A percentile compares a stretch with the other conserved stretches of the same genome.
These are phyloP conservation scores for Ceriops tagal DNA, from an alignment of 345 rosid species.

Conservation along the genomic window DNA sequence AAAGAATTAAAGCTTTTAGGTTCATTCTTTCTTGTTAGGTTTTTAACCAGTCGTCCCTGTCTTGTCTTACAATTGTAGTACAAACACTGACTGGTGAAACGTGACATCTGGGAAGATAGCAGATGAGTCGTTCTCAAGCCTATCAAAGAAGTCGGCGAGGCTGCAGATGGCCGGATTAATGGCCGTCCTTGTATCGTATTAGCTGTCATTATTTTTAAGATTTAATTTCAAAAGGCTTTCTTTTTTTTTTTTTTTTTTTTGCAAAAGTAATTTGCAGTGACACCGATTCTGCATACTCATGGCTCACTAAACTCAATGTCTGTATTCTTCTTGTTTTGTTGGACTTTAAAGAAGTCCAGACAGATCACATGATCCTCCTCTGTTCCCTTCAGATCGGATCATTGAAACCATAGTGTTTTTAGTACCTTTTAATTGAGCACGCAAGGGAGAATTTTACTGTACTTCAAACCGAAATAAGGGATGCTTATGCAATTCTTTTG, in stretches of 20 bases:
- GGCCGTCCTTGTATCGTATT: not conserved
- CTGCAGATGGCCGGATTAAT: not conserved
- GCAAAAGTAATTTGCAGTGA: not conserved
- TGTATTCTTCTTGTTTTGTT: too few relatives aligned
- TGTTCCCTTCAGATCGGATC: too few relatives aligned
- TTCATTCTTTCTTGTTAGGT: not conserved
- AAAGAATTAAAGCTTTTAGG: not conserved
- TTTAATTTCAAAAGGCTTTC: constrained; percentile 12
- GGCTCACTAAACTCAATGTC: not conserved
- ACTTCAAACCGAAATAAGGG: too few relatives aligned
- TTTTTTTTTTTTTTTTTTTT: not conserved
- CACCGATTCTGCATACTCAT: not conserved
- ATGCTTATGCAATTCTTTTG: too few relatives aligned
- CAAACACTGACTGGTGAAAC: too few relatives aligned
- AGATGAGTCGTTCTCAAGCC: not conserved
- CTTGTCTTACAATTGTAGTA: not conserved
- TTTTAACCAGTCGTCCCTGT: too few relatives aligned
- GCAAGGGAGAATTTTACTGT: too few relatives aligned
- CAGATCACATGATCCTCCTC: too few relatives aligned
- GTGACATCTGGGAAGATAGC: not conserved
- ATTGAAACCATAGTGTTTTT: too few relatives aligned
- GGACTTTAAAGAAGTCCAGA: too few relatives aligned
- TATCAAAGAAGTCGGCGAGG: not conserved
- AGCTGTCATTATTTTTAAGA: constrained; percentile 13
- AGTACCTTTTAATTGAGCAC: too few relatives aligned